Evolutionary conservation across 2,329 filamentous ascomycete genomes (phyloP).

Genomic region (Pseudophaeomoniella oleicola): DNA sequence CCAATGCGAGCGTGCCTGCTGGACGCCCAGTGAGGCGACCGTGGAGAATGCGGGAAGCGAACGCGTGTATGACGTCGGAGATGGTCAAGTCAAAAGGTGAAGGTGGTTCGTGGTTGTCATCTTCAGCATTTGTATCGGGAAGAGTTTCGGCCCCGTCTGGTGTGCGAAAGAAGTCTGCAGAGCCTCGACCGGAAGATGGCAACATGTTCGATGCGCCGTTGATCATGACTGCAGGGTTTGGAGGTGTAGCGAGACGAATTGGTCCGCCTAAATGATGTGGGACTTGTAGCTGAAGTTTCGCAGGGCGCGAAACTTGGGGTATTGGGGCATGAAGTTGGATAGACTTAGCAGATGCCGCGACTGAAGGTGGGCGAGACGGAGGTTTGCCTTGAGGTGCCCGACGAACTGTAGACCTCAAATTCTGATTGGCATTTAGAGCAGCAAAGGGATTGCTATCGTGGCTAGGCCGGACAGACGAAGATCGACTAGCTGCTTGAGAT

Average conservation of each 20-base stretch:
- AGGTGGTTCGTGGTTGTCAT: conserved; percentile 7
- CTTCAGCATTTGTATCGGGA: conserved; percentile 4
- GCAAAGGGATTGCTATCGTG: conserved; percentile 54
- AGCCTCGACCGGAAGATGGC: conserved; percentile 8
- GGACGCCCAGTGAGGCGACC: conserved; percentile 16
- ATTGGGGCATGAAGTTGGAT: not conserved
- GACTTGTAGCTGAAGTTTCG: conserved; percentile 27
- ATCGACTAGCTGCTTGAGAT: conserved; percentile 52
- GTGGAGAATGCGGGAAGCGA: conserved; percentile 18
- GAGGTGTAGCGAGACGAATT: conserved; percentile 27
- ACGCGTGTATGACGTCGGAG: conserved; percentile 17
- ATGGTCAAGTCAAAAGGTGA: conserved; percentile 10
- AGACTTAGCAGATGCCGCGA: conserved; percentile 3
- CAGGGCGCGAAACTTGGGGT: conserved; percentile 12
- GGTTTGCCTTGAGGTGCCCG: not conserved
- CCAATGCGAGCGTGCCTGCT: conserved; percentile 11
- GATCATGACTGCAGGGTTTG: conserved; percentile 19
- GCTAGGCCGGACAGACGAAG: conserved; percentile 59
- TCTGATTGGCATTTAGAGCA: conserved; percentile 36
- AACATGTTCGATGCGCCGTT: conserved; percentile 17
- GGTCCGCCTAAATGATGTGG: conserved; percentile 24
- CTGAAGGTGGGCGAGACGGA: conserved; percentile 2
- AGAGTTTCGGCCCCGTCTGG: conserved; percentile 7
- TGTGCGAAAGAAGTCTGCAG: conserved; percentile 8
- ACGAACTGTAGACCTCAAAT: not conserved